Conservation (phyloP, 352 stramenopile species). For the Achlya hypogyna region DNA sequence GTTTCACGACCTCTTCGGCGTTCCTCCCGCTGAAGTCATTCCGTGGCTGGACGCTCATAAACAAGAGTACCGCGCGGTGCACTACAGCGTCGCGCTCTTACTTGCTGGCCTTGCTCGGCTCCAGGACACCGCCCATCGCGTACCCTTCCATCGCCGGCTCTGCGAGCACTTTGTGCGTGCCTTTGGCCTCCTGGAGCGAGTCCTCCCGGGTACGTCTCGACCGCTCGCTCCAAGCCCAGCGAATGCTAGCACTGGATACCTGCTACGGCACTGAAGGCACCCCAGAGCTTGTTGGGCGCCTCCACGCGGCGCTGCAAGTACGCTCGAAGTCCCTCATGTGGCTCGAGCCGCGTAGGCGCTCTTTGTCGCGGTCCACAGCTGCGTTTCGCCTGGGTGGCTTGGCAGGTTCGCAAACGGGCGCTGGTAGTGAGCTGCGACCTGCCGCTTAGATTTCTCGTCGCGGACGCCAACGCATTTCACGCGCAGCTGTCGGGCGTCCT, state of each 20-base stretch:
- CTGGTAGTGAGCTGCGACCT: neutral
- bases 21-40: neutral
- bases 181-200: neutral
- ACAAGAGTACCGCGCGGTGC: conserved; percentile 25
- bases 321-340: neutral
- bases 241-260: conserved; percentile 8
- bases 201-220: neutral
- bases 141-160: neutral
- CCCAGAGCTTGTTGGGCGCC: neutral
- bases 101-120: conserved; percentile 32
- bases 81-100: conserved; percentile 43
- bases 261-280: neutral
- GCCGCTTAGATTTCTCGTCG: conserved; percentile 6
- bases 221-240: neutral
- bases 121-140: neutral
- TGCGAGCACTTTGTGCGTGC: neutral
- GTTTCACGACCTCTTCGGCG: conserved; percentile 19
- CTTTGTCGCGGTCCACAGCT: neutral
- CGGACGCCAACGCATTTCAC: neutral
- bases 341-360: neutral
- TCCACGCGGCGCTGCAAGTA: neutral
- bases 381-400: neutral
- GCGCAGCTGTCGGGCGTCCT: neutral
- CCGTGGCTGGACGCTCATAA: conserved; percentile 26
- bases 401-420: neutral